Base-by-base conservation (phyloP, 768 basidiomycete genomes). In the Lactarius tabidus region DNA sequence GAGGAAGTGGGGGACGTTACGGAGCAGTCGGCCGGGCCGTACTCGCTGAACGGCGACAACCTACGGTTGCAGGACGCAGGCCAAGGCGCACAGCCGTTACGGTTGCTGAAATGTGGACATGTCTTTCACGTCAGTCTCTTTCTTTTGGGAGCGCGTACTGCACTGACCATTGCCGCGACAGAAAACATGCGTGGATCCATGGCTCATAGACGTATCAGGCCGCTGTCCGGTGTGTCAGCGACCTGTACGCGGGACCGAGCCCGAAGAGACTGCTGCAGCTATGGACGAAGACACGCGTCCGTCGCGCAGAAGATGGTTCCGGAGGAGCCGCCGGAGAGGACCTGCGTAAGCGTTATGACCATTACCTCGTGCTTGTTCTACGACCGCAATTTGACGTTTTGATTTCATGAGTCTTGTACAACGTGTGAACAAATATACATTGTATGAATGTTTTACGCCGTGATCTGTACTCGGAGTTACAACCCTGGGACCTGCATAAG, bases 111-210 rank as follows among this genome's bases (percentile, higher is more conserved):
- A 2, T 96, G 94, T 69, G 89, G 89, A 2, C 94, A 96, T 79
- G 90, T 90, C 55, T 96, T 93, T 76, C 94, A 96, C 77, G 93
- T 94, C 67, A 75, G 90, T 79, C 4, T 31, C 36, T 35, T 60
- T 12, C 12, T 26, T n/a, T 36, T 8, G 5, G 35, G 33, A 53
- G 39, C n/a, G 28, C 12, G 23, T 33, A 38, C 55, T n/a, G 15
- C 23, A 48, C 57, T 57, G n/a, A 54, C 43, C 36, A 62, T 67
- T 51, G 23, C 64, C 69, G 23, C 63, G 26, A 69, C 61, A 91
- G 91, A 86, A 91, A 90, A 86, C 87, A 28, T 96, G 93, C 73
- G 76, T 95, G 51, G 93, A 96, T 72, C 91, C 92, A 26, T 96
- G 94, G 94, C 75, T 96, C 58, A 86, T 79, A 3, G 87, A 90